phyloP scores from a whole-genome alignment of 495 filamentous ascomycete species.

The Penicillium psychrofluorescens region DNA sequence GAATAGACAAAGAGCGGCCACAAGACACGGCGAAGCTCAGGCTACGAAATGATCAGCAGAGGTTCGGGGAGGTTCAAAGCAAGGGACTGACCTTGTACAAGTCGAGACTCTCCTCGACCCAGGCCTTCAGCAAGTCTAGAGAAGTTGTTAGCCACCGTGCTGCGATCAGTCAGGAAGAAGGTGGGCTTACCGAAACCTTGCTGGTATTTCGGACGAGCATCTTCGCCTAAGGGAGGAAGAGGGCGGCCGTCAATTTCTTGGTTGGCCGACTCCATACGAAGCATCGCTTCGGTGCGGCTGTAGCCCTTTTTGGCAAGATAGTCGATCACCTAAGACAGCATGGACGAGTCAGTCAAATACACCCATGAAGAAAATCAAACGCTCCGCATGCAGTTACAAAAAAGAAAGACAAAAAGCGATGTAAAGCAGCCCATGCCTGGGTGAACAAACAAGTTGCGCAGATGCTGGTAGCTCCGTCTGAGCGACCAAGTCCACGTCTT shows the following conservation, averaged over 20 bases:
- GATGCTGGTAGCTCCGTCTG: no score
- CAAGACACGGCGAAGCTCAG: conserved; percentile 76
- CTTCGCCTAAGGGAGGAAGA: conserved; percentile 56
- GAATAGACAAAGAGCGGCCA: conserved; percentile 96
- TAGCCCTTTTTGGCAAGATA: conserved; percentile 96
- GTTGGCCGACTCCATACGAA: conserved; percentile 81
- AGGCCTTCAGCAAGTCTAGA: conserved; percentile 60
- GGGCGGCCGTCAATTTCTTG: conserved; percentile 71
- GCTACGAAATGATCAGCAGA: conserved; percentile 43
- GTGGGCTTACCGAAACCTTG: conserved; percentile 57
- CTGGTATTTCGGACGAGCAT: conserved; percentile 66
- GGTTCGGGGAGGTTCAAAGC: not conserved
- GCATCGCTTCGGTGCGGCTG: conserved; percentile 82
- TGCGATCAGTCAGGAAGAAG: not conserved
- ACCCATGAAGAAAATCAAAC: not conserved
- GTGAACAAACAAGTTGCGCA: no score
- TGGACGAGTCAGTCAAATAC: conserved; percentile 3
- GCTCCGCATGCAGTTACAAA: no score
- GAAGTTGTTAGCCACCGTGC: conserved; percentile 4
- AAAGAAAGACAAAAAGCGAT: no score
- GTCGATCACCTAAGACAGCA: conserved; percentile 68
- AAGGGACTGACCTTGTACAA: conserved; percentile 69
- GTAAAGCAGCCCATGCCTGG: no score
- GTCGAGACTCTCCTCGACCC: conserved; percentile 85
- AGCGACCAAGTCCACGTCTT: no score